A percentile compares a stretch with the other conserved stretches of the same genome.
These are phyloP conservation scores for Micromonas pusilla DNA, from an alignment of 139 green algal species.

Conservation along the genomic window DNA sequence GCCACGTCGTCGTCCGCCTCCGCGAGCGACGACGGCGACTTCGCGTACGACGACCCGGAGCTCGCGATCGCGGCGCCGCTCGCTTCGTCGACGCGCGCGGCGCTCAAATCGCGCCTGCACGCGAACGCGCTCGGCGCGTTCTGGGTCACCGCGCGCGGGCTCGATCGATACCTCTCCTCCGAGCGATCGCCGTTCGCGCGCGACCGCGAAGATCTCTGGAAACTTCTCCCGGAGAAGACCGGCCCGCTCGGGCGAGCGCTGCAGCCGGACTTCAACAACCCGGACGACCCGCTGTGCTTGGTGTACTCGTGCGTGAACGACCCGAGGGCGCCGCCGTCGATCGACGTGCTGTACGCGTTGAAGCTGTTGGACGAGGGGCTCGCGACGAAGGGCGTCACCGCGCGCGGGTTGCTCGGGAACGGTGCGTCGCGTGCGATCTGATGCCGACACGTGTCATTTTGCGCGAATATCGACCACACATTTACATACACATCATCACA, in stretches of 20 bases:
- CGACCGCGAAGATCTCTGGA: conserved; percentile 19
- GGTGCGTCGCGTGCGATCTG: too few relatives aligned
- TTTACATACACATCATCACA: too few relatives aligned
- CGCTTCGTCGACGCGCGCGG: not conserved
- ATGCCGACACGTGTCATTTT: too few relatives aligned
- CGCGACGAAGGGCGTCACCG: not conserved
- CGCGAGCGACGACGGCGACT: not conserved
- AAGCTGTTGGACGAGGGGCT: conserved; percentile 28
- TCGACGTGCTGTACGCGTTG: conserved; percentile 26
- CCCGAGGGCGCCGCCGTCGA: conserved; percentile 12
- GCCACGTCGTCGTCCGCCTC: not conserved
- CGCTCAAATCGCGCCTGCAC: not conserved
- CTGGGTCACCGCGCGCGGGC: conserved; percentile 12
- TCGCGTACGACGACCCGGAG: not conserved
- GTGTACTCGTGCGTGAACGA: conserved; percentile 34
- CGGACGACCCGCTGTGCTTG: conserved; percentile 27
- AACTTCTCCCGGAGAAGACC: conserved; percentile 17
- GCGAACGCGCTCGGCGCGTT: conserved; percentile 13
- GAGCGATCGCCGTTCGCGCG: conserved; percentile 13
- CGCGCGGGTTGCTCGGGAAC: not conserved
- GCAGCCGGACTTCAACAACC: conserved; percentile 20
- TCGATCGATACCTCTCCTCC: not conserved
- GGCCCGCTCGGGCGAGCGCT: not conserved
- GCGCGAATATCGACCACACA: too few relatives aligned
- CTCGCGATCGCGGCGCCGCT: not conserved